Evolutionary conservation across 306 rosid genomes (phyloP).

Genomic region (Fagus sylvatica): DNA sequence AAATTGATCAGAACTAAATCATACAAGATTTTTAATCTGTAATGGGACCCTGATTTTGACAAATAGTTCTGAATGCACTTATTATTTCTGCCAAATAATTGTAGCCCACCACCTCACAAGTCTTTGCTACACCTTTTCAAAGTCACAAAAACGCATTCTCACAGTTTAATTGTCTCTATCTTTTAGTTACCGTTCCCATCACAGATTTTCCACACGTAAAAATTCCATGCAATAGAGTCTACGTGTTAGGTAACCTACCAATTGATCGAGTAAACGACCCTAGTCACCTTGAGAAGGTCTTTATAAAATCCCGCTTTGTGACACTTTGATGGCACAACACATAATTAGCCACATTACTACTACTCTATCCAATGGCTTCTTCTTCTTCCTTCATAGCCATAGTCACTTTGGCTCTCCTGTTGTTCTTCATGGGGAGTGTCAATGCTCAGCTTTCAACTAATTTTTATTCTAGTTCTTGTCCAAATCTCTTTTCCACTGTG

Average conservation of each 20-base stretch:
- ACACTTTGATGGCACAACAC: not conserved
- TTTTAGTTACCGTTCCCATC: not conserved
- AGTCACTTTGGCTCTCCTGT: slow-evolving; percentile 30
- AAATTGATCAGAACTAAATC: too few species aligned
- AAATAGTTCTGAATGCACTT: not conserved
- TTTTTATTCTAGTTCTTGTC: slow-evolving; percentile 63
- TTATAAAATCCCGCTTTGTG: slow-evolving; percentile 35
- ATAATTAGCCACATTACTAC: not conserved
- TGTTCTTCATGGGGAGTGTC: slow-evolving; percentile 31
- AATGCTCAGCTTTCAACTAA: slow-evolving; percentile 57
- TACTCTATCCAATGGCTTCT: slow-evolving; percentile 22
- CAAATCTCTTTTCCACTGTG: slow-evolving; percentile 54
- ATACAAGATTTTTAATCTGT: too few species aligned
- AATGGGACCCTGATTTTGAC: not conserved
- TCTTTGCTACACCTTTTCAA: not conserved
- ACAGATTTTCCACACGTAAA: slow-evolving; percentile 6
- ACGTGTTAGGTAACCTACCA: slow-evolving; percentile 63
- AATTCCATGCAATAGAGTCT: slow-evolving; percentile 37
- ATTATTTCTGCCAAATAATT: not conserved
- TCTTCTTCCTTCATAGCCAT: slow-evolving; percentile 17
- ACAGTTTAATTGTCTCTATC: not conserved
- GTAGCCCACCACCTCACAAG: not conserved
- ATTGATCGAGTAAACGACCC: not conserved
- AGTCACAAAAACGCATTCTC: not conserved
- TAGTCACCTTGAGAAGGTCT: slow-evolving; percentile 28